Evolutionary conservation across 1,284 basidiomycete species (phyloP).

Genomic region (Irpex sp.): DNA sequence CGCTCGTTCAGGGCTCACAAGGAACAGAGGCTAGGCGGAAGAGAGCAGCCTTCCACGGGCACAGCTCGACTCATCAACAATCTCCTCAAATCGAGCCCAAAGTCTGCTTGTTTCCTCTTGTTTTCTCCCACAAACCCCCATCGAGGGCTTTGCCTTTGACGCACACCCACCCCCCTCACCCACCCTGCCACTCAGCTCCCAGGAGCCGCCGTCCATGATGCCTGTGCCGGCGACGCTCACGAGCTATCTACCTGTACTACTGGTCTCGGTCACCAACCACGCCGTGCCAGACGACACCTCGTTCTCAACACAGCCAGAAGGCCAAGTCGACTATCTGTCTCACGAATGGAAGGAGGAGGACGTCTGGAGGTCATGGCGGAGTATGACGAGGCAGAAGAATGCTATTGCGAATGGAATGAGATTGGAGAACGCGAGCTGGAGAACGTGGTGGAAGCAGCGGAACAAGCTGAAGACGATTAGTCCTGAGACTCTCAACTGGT

Average conservation of each 20-base stretch:
- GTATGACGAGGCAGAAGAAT: conserved; percentile 98
- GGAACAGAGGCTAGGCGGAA: too few species aligned
- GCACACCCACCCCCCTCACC: background rate
- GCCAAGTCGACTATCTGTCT: conserved; percentile 82
- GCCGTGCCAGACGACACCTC: conserved; percentile 64
- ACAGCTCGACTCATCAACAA: conserved; percentile 9
- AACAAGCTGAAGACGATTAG: conserved; percentile 95
- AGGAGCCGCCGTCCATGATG: conserved; percentile 17
- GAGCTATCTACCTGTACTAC: conserved; percentile 67
- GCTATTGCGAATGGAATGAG: conserved; percentile 95
- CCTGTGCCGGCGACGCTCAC: conserved; percentile 27
- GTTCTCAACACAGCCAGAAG: conserved; percentile 59
- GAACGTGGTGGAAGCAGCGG: conserved; percentile 99
- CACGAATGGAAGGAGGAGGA: conserved; percentile 99
- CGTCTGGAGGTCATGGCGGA: conserved; percentile 97
- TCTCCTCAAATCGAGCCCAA: conserved; percentile 4
- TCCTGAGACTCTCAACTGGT: conserved; percentile 99
- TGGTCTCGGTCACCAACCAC: conserved; percentile 58
- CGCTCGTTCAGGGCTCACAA: conserved; percentile 6
- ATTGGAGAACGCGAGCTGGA: conserved; percentile 97
- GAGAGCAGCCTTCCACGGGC: background rate
- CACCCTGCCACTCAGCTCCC: background rate
- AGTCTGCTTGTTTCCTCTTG: conserved; percentile 4
- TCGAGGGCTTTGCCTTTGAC: conserved; percentile 2
- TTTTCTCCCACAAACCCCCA: conserved; percentile 4